Evolutionary conservation across 106 monocot species (phyloP).

Genomic region (Phalaenopsis equestris): DNA sequence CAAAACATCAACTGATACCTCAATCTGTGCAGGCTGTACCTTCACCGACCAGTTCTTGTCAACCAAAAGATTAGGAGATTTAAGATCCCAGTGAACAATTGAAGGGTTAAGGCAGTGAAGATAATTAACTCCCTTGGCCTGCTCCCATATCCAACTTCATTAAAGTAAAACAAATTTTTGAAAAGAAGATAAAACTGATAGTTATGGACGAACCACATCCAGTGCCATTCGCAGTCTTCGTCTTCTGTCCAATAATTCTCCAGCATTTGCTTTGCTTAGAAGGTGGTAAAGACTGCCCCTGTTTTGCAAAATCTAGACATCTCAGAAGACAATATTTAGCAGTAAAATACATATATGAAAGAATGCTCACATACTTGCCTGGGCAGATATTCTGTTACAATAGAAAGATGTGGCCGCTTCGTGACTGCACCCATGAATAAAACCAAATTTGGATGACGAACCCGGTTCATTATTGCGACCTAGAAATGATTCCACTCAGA

Average conservation of each 20-base stretch:
- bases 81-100: slow-evolving; percentile 79
- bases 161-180: neutral
- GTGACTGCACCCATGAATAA: slow-evolving; percentile 90
- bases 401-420: slow-evolving; percentile 63
- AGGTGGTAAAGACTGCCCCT: slow-evolving; percentile 77
- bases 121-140: slow-evolving; percentile 85
- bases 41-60: slow-evolving; percentile 84
- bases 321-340: neutral
- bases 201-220: slow-evolving; percentile 52
- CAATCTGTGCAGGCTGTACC: slow-evolving; percentile 25
- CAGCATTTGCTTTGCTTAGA: slow-evolving; percentile 37
- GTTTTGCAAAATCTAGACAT: slow-evolving; percentile 4
- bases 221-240: slow-evolving; percentile 64
- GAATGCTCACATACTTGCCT: slow-evolving; percentile 31
- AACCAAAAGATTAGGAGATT: slow-evolving; percentile 77
- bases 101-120: slow-evolving; percentile 77
- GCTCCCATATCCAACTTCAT: slow-evolving; percentile 1
- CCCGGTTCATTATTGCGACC: slow-evolving; percentile 82
- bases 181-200: neutral
- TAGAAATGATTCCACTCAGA: slow-evolving; percentile 8
- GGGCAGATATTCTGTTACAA: slow-evolving; percentile 80
- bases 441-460: slow-evolving; percentile 78
- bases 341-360: neutral
- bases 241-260: slow-evolving; percentile 58
- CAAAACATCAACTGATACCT: neutral